A percentile compares a stretch with the other conserved stretches of the same genome.
These are phyloP conservation scores for Blyttiomyces sp. DNA, from an alignment of 371 early-diverging fungal species.

Conservation along the genomic window DNA sequence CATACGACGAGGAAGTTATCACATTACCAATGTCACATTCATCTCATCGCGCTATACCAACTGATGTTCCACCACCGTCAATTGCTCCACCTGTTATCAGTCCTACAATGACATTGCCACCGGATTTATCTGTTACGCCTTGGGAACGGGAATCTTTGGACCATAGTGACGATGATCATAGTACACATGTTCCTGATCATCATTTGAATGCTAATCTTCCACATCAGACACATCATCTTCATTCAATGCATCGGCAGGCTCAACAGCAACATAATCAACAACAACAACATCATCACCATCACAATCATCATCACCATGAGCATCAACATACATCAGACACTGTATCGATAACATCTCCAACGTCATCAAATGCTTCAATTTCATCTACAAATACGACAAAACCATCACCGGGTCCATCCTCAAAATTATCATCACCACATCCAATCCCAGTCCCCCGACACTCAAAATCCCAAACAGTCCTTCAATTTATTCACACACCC, in stretches of 20 bases:
- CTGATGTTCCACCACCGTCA: neutral
- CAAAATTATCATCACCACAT: neutral
- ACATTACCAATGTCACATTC: constrained; percentile 29
- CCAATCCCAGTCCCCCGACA: neutral
- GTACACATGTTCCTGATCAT: too few relatives aligned
- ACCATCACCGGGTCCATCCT: neutral
- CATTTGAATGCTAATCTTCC: neutral
- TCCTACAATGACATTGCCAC: neutral
- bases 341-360: too few relatives aligned
- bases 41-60: too few relatives aligned
- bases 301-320: too few relatives aligned
- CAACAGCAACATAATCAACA: too few relatives aligned
- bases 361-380: too few relatives aligned
- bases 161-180: too few relatives aligned
- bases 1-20: constrained; percentile 59
- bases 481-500: constrained; percentile 79
- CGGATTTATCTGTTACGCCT: too few relatives aligned
- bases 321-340: too few relatives aligned
- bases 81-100: neutral
- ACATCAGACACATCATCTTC: constrained; percentile 27
- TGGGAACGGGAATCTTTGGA: too few relatives aligned
- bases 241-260: too few relatives aligned
- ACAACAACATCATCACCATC: too few relatives aligned
- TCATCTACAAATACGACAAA: neutral
- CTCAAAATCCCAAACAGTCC: constrained; percentile 13